Percentiles rank a stretch among this genome's conserved stretches.
phyloP scores from a whole-genome alignment of 176 grass and related monocot species.

The Tillandsia leiboldiana region DNA sequence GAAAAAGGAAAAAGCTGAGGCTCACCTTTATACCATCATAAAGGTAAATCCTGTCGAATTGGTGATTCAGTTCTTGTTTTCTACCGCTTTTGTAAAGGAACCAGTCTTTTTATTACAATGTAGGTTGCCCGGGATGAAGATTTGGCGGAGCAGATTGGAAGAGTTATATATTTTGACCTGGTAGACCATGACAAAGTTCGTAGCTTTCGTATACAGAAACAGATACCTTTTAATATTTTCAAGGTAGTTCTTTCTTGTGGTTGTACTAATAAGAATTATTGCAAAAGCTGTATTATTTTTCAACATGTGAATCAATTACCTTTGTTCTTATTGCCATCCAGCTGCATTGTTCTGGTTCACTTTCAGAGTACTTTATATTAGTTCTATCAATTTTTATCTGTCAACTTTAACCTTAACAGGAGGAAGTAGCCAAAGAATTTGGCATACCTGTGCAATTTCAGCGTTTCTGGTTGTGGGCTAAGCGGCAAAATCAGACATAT shows the following conservation, averaged over 20 bases:
- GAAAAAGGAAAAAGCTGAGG: slow-evolving; percentile 91
- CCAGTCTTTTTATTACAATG: slow-evolving; percentile 2
- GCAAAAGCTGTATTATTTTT: neutral
- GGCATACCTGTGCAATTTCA: slow-evolving; percentile 88
- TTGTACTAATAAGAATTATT: neutral
- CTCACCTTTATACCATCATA: slow-evolving; percentile 92
- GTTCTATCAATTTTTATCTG: neutral
- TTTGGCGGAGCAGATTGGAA: slow-evolving; percentile 68
- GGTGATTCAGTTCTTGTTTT: neutral
- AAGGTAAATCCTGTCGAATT: slow-evolving; percentile 37
- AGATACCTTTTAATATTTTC: slow-evolving; percentile 58
- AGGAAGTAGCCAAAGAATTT: slow-evolving; percentile 88
- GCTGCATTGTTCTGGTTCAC: neutral
- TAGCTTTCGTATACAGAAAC: slow-evolving; percentile 88
- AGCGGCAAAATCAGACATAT: slow-evolving; percentile 97
- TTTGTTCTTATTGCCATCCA: neutral
- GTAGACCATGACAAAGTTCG: slow-evolving; percentile 91
- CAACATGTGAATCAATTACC: no score
- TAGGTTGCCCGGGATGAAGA: slow-evolving; percentile 77
- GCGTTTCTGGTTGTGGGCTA: slow-evolving; percentile 94
- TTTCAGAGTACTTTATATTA: neutral
- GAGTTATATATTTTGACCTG: slow-evolving; percentile 79
- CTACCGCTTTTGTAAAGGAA: neutral
- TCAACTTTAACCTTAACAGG: slow-evolving; percentile 30
- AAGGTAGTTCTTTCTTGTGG: slow-evolving; percentile 36